phyloP scores from a whole-genome alignment of 148 eudicot species.

The Amaranthus cruentus region DNA sequence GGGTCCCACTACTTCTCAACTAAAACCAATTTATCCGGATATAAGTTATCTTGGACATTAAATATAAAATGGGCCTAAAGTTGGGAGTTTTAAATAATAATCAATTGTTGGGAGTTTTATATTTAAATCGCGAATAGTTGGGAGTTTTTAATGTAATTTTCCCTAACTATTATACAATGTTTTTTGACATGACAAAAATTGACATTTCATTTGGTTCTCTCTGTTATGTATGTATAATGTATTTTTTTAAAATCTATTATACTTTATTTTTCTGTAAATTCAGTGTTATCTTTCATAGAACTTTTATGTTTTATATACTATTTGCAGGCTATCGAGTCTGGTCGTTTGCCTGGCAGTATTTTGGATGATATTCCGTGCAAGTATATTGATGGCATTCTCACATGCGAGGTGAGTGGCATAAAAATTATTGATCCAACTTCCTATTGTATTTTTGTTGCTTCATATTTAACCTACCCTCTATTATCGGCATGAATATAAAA shows the following conservation, averaged over 20 bases:
- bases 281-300: no score
- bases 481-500: neutral
- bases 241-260: no score
- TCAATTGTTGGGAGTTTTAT: no score
- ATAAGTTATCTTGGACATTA: no score
- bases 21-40: no score
- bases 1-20: no score
- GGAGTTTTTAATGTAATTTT: neutral
- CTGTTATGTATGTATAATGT: neutral
- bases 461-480: neutral
- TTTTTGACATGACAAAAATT: slow-evolving; percentile 3
- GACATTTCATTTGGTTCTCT: neutral
- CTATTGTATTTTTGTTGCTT: neutral
- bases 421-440: slow-evolving; percentile 12
- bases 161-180: neutral
- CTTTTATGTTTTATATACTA: no score
- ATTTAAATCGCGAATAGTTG: no score
- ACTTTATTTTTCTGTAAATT: no score
- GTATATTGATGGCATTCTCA: slow-evolving; percentile 56
- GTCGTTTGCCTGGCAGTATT: slow-evolving; percentile 80
- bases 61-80: no score
- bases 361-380: slow-evolving; percentile 95
- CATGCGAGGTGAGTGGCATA: slow-evolving; percentile 68
- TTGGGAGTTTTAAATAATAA: no score
- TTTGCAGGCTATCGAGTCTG: slow-evolving; percentile 79